phyloP scores from a whole-genome alignment of 2,329 filamentous ascomycete species.

The Colletotrichum caudatum region DNA sequence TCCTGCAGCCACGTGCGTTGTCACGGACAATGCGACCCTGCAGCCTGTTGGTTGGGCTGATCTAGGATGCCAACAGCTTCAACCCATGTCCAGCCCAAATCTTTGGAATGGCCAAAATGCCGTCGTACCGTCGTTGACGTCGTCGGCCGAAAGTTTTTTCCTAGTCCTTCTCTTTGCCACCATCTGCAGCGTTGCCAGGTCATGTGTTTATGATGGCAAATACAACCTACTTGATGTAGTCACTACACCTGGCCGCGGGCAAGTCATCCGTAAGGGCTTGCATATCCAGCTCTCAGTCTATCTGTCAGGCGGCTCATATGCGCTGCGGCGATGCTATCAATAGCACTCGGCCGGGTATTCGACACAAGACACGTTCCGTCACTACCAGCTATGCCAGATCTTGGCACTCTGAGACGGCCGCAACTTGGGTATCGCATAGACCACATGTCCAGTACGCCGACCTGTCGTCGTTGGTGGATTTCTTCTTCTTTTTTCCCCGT shows the following conservation, averaged over 20 bases:
- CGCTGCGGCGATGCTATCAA: conserved; percentile 30
- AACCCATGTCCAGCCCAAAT: not conserved
- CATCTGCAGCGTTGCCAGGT: conserved; percentile 4
- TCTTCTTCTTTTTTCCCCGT: not conserved
- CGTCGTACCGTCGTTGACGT: too few species aligned
- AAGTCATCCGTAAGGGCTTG: conserved; percentile 2
- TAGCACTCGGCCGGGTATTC: conserved; percentile 46
- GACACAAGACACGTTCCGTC: conserved; percentile 52
- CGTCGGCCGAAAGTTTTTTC: not conserved
- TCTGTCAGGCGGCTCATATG: conserved; percentile 18
- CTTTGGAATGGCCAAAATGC: conserved; percentile 1
- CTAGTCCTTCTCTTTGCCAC: not conserved
- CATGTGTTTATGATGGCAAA: conserved; percentile 9
- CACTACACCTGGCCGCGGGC: not conserved
- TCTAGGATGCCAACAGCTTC: conserved; percentile 5
- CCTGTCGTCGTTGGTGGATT: not conserved
- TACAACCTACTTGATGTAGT: not conserved
- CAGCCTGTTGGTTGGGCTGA: conserved; percentile 6
- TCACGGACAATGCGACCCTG: conserved; percentile 38
- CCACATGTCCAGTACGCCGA: conserved; percentile 27
- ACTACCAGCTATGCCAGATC: conserved; percentile 16
- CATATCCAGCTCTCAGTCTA: conserved; percentile 17
- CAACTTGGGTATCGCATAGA: conserved; percentile 17
- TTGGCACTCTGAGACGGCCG: conserved; percentile 39
- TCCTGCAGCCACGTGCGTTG: conserved; percentile 30